phyloP scores from a whole-genome alignment of 1,284 basidiomycete species.

The Puccinia horiana region DNA sequence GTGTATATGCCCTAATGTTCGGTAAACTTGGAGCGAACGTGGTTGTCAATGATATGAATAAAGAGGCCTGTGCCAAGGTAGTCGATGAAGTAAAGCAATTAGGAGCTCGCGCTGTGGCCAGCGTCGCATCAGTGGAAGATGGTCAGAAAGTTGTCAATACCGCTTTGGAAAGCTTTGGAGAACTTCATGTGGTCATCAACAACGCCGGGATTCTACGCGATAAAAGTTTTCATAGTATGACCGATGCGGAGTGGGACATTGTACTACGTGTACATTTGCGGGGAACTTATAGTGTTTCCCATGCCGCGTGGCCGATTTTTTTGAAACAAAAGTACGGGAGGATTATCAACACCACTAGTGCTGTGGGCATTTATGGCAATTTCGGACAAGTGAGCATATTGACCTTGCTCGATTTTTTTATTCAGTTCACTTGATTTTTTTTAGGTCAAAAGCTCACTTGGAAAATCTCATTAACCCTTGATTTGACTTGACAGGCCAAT shows the following conservation, averaged over 20 bases:
- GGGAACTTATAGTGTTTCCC: conserved; percentile 67
- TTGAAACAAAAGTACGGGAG: conserved; percentile 95
- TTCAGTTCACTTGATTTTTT: background rate
- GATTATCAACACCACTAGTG: conserved; percentile 89
- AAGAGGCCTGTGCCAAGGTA: conserved; percentile 78
- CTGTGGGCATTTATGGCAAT: conserved; percentile 89
- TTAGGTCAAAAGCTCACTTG: background rate
- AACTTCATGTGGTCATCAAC: conserved; percentile 74
- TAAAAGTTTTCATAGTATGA: conserved; percentile 86
- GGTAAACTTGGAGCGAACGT: conserved; percentile 89
- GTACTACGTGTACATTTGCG: conserved; percentile 82
- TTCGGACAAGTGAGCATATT: conserved; percentile 79
- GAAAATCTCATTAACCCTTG: conserved; percentile 58
- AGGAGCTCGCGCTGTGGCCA: conserved; percentile 83
- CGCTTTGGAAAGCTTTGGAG: conserved; percentile 83
- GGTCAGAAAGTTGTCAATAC: conserved; percentile 85
- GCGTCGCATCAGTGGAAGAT: conserved; percentile 83
- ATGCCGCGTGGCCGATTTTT: conserved; percentile 96
- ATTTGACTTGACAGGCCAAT: conserved; percentile 25
- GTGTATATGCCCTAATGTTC: conserved; percentile 88
- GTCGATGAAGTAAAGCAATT: conserved; percentile 85
- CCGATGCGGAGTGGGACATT: conserved; percentile 89
- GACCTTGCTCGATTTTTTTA: conserved; percentile 52
- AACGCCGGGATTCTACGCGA: conserved; percentile 89
- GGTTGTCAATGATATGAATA: conserved; percentile 91